Base-by-base conservation (phyloP, 352 stramenopile genomes). In the Pythium sp. region DNA sequence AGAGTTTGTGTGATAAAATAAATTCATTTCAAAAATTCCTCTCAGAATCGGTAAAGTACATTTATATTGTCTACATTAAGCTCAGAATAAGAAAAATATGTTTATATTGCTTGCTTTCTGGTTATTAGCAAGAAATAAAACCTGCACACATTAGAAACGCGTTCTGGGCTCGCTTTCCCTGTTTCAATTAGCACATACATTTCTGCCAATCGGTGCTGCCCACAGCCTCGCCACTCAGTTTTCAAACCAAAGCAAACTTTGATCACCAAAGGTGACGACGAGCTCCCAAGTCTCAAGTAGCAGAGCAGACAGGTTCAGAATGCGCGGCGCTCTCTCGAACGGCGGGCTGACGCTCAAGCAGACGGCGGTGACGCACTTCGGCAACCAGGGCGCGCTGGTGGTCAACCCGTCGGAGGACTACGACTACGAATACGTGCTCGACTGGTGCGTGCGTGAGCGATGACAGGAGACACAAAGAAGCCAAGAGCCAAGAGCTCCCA, bases 401-500 rank as follows among this genome's bases (percentile, higher is more conserved):
- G 67, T 77, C 18, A 80, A 88, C 58, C 72, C 79, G 11, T 75
- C 68, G 9, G 82, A 87, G 3, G 80, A 89, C 41, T 92, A 91
- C n/a, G 86, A 95, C 72, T 95, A 93, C 64, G 84, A 93, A 73
- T 95, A 94, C 72, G 74, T 95, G 28, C 63, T 95, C 26, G 85
- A 94, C 68, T 90, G 79, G 83, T 90, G 58, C 49, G 70, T 71
- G 15, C 12, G 12, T 47, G 14, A 0, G 12, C 2, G 14, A 47
- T 47, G 34, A 38, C 34, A 32, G 28, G 5, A 12, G 9, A 38
- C 34, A 1, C 14, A 43, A 18, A 14, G 15, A 7, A 32, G 0
- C 18, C 34, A 18, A 41, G 18, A 6, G 24, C 55, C 9, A 3
- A 34, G 28, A 32, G 28, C 28, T 32, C 28, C 28, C 5, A 32